Conservation (phyloP, 768 basidiomycete genomes). For the Mycena polygramma region DNA sequence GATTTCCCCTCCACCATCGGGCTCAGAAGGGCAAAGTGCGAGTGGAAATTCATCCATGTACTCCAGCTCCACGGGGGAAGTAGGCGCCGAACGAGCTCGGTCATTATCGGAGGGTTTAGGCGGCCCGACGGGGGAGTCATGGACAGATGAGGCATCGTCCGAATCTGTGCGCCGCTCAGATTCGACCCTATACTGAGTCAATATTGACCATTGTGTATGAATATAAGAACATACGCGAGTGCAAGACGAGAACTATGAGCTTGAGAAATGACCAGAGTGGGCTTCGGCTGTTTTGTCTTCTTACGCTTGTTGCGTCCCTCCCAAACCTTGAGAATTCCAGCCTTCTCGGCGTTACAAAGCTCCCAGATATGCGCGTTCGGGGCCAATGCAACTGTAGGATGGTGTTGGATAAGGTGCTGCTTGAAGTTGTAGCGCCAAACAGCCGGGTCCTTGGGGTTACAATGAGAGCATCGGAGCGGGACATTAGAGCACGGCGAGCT, state of each 20-base stretch:
- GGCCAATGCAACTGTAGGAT: neutral
- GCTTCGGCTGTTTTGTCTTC: neutral
- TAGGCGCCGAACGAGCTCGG: no score
- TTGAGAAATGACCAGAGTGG: neutral
- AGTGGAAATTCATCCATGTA: no score
- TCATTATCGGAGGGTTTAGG: no score
- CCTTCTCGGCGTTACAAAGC: neutral
- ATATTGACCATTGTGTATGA: no score
- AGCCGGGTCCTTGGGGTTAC: conserved; percentile 3
- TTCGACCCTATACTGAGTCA: neutral
- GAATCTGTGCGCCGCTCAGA: no score
- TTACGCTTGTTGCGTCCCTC: neutral
- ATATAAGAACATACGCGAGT: neutral
- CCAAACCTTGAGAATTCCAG: neutral
- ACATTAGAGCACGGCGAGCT: conserved; percentile 19
- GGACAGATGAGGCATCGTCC: no score
- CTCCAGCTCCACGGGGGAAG: no score
- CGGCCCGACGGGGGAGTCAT: no score
- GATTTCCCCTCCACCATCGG: no score
- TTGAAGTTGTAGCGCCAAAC: conserved; percentile 20
- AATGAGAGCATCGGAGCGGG: conserved; percentile 2
- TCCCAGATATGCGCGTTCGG: neutral
- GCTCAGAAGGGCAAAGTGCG: no score
- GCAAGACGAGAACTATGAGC: conserved; percentile 7
- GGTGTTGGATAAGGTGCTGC: neutral